Evolutionary conservation across 768 basidiomycete species (phyloP), one percentile per base, ranked within the genome.

Genomic region (Mycena rosella): DNA sequence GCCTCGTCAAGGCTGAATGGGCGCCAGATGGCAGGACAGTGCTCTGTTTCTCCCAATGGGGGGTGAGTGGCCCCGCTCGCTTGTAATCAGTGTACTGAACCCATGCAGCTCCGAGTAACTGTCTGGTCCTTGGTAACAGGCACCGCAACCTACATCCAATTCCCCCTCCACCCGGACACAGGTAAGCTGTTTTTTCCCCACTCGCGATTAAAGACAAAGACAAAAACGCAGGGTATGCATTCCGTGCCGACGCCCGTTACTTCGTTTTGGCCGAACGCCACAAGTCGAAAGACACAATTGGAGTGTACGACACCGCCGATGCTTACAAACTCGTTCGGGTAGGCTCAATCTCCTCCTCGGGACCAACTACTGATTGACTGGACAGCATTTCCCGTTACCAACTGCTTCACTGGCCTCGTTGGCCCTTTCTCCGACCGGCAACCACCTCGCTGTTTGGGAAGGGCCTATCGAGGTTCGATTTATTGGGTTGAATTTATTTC

Each of bases 31-130:
- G 95, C 18, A 85, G 93, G 40, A 89, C 88, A 18, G 83, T 98
- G 6, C 79, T 98, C 32, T 96, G 94, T 74, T 98, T 96, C 79
- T 96, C 95, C 5, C 93, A 96, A 72, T 94, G 94, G 92, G 94
- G 93, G 73, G 96, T 96, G 81, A 83, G 96, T 87, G 20, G 27
- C 63, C 22, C 52, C 29, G 44, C 45, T 49, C n/a, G n/a, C n/a
- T 29, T 51, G 30, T 44, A 53, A 62, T 29, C 44, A 53, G 52
- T n/a, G 45, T 42, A 68, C 49, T 67, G 18, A 65, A 18, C 10
- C 22, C 57, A 26, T 24, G 73, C 13, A 98, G 96, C 85, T 97
- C 48, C 86, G 95, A 58, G 87, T 97, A 14, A 93, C 94, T 2
- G 82, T 96, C 48, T 96, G 96, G 92, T 95, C 94, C 15, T 81